phyloP scores from a whole-genome alignment of 2,329 filamentous ascomycete genomes.

The Pestalotiopsis sp. region DNA sequence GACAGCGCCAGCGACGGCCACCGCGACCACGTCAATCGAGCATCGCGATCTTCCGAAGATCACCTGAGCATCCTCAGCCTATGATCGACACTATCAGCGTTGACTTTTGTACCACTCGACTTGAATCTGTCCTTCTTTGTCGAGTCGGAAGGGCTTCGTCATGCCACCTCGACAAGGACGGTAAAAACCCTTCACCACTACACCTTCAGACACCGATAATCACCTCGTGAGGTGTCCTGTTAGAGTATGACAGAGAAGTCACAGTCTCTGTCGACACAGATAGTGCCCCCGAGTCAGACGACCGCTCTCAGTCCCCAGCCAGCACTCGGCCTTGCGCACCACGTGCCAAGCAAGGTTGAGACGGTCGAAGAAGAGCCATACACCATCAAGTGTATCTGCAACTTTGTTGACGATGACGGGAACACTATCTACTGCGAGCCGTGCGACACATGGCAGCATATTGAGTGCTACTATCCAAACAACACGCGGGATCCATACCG shows the following conservation, averaged over 20 bases:
- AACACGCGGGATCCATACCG: conserved; percentile 72
- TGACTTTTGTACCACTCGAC: conserved; percentile 1
- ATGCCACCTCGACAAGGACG: conserved; percentile 56
- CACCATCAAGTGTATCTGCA: conserved; percentile 97
- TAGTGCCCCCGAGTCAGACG: conserved; percentile 55
- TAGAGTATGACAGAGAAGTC: conserved; percentile 66
- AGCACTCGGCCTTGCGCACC: conserved; percentile 37
- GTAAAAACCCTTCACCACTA: conserved; percentile 40
- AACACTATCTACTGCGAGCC: conserved; percentile 95
- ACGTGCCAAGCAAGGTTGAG: conserved; percentile 49
- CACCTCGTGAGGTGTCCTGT: conserved; percentile 41
- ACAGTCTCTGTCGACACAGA: conserved; percentile 53
- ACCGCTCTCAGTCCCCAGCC: conserved; percentile 39
- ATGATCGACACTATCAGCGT: conserved; percentile 2
- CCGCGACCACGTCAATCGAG: not conserved
- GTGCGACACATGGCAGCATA: conserved; percentile 98
- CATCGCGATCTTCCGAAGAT: not conserved
- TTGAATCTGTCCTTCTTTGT: conserved; percentile 14
- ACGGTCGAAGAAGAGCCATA: conserved; percentile 77
- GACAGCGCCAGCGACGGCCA: not conserved
- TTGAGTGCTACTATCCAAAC: conserved; percentile 86
- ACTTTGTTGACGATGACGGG: conserved; percentile 91
- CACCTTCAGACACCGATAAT: conserved; percentile 15
- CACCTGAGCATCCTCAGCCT: not conserved
- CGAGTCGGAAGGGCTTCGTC: conserved; percentile 49